These are phyloP conservation scores for Aspergillus calidoustus DNA, from an alignment of 2,329 filamentous ascomycete species.

Conservation along the genomic window DNA sequence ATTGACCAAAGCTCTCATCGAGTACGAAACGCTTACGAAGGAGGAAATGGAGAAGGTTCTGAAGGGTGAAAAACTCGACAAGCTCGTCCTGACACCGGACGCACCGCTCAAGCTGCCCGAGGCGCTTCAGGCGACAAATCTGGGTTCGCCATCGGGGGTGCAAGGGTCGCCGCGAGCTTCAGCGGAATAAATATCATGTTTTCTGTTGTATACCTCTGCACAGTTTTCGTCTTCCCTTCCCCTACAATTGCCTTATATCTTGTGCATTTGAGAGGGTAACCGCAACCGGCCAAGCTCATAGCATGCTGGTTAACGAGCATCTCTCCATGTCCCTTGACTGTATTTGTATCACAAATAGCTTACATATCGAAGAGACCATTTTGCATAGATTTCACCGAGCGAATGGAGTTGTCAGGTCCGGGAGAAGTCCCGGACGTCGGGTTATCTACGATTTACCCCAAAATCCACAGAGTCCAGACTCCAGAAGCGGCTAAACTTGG, in stretches of 20 bases:
- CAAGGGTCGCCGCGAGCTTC: constrained; percentile 27
- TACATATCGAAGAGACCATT: not conserved
- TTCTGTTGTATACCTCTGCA: not conserved
- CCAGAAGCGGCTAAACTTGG: not conserved
- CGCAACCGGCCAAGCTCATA: constrained; percentile 5
- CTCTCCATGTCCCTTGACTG: not conserved
- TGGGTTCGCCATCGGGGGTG: constrained; percentile 30
- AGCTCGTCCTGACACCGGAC: constrained; percentile 59
- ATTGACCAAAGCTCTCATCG: constrained; percentile 83
- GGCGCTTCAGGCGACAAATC: constrained; percentile 37
- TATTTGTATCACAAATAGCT: not conserved
- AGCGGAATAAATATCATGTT: constrained; percentile 26
- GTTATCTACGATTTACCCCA: not conserved
- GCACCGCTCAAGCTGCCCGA: constrained; percentile 71
- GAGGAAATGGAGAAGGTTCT: constrained; percentile 91
- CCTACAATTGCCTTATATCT: constrained; percentile 7
- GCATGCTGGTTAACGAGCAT: constrained; percentile 8
- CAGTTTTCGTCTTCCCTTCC: constrained; percentile 2
- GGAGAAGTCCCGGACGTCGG: not conserved
- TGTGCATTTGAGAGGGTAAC: constrained; percentile 5
- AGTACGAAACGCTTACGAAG: constrained; percentile 91
- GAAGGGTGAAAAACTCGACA: constrained; percentile 78
- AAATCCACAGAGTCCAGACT: not conserved
- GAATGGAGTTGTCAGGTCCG: not conserved
- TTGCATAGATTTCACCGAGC: not conserved